A percentile compares a stretch with the other conserved stretches of the same genome.
phyloP scores from a whole-genome alignment of 345 rosid species.

The Moricandia moricandioides region DNA sequence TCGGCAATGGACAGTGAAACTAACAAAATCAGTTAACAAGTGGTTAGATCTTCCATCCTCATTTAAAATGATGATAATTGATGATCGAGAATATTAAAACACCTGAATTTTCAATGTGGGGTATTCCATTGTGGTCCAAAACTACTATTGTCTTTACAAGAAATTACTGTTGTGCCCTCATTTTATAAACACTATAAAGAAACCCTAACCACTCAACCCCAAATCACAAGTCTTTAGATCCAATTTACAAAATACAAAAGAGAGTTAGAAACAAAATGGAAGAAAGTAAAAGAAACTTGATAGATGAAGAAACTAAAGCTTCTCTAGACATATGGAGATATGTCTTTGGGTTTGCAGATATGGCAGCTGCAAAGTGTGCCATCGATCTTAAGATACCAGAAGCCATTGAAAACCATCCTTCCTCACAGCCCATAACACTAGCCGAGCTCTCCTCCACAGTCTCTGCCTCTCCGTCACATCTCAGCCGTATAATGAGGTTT shows the following conservation, averaged over 20 bases:
- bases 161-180: background rate
- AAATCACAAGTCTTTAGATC: background rate
- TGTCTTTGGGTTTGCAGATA: slow-evolving; percentile 48
- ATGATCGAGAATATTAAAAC: slow-evolving; percentile 1
- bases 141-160: background rate
- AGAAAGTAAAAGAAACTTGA: background rate
- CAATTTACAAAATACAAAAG: background rate
- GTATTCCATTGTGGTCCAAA: background rate
- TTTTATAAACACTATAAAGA: background rate
- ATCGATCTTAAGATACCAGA: too few relatives aligned
- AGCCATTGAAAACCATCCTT: slow-evolving; percentile 26
- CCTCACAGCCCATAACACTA: slow-evolving; percentile 46
- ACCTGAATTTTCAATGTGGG: background rate
- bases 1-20: background rate
- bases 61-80: background rate
- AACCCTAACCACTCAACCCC: background rate
- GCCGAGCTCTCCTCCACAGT: slow-evolving; percentile 49
- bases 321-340: slow-evolving; percentile 55
- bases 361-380: background rate
- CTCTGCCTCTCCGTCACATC: slow-evolving; percentile 47
- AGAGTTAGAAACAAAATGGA: slow-evolving; percentile 10
- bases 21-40: background rate
- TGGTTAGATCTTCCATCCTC: background rate
- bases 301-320: slow-evolving; percentile 45
- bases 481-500: slow-evolving; percentile 40